Evolutionary conservation across 1,139 yeast genomes (phyloP), one percentile per base, ranked within the genome.

Genomic region (Debaryomyces subglobosus): DNA sequence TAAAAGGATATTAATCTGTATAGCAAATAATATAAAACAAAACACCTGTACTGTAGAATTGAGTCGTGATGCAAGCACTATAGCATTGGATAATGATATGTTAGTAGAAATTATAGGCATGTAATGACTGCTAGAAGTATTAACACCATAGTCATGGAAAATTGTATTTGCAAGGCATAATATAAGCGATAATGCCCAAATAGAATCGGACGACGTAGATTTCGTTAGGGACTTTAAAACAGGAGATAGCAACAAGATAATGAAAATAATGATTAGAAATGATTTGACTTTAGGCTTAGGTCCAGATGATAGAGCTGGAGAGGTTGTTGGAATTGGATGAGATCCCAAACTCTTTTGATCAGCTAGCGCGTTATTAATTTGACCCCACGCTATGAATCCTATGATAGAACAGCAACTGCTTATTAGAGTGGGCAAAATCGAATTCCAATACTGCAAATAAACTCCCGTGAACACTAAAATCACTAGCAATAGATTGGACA

Each of bases 121-220:
- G 52, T 77, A 76, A 41, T 58, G 63, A 2, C 55, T 58, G 5
- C 57, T 44, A 8, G 60, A 68, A 48, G 65, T 58, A 46, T 75
- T 73, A 57, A 79, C 69, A 5, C 82, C 76, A 54, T 86, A 87
- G 60, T 87, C 91, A 60, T 86, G 87, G 57, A 84, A 81, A 13
- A 85, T 64, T 3, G 89, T 71, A 58, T 89, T 89, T 39, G 84
- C 73, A 7, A 89, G 56, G 35, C 89, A 84, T 23, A 94, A 72
- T 82, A 96, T 85, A 46, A 87, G 82, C 3, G 96, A 83, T 6
- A 94, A 68, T 0, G 96, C 91, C 98, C 99, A 94, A 53, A 95
- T 90, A 15, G 97, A 90, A 67, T 94, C 98, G 0, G 96, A 87
- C 0, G 97, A 82, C 0, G 97, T 90, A 0, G 97, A 88, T 56